Evolutionary conservation across 176 grass and related monocot species (phyloP), one percentile per base, ranked within the genome.

Genomic region (Avena eriantha): DNA sequence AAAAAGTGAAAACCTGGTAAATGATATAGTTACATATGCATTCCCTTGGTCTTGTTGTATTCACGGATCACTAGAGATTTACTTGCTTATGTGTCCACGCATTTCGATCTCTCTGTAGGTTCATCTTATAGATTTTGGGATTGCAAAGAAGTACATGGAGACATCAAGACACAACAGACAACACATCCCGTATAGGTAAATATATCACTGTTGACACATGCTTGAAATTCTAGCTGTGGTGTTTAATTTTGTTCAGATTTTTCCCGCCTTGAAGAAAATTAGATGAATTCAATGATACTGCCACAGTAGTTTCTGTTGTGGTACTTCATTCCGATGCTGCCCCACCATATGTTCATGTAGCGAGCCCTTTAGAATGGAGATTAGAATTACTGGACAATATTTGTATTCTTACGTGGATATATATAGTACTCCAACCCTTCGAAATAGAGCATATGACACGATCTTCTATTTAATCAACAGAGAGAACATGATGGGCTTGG

Each of bases 181-280:
- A 74, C 90, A 92, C 58, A 92, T 92, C 79, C 87, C 90, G 23
- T 92, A 92, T 75, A 92, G 90, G 90, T 89, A 82, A 83, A 86
- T 46, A 73, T 73, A 4, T 11, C 69, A 46, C 41, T 48, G 12
- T 33, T 41, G 39, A 41, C 39, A 41, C 7, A 7, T 41, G 7
- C 39, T 7, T 41, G 39, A 41, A 41, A 41, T 41, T 41, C 39
- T 41, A 41, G 39, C 39, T 41, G 39, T 41, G 39, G 7, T 41
- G 39, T 41, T 41, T 29, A 29, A 29, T 29, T 41, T 41, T 41
- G 39, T 41, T 41, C 39, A 41, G 39, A 7, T 41, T 41, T 41
- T 41, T 41, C 39, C 39, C 7, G 39, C 39, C 39, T 41, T 41
- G 39, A 41, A 41, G 39, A 41, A 41, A 41, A 41, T 41, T 41